These are phyloP conservation scores for Echites panduratus DNA, from an alignment of 257 asterid species.

Conservation along the genomic window DNA sequence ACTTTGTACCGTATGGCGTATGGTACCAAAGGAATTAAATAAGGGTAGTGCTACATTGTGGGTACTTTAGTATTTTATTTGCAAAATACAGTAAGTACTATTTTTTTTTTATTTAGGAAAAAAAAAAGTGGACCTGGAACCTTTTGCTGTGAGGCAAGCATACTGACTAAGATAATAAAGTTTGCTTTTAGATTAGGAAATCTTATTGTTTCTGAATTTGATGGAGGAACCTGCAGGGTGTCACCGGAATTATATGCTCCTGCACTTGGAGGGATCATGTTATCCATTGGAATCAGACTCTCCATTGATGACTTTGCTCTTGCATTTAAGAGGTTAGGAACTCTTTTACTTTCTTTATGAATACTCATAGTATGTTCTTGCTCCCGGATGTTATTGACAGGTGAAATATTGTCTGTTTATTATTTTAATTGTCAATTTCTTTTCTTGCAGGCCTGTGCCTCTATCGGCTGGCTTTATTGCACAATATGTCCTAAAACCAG, in stretches of 20 bases:
- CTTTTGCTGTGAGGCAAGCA: no score
- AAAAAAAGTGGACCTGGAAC: no score
- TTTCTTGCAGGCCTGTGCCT: conserved; percentile 69
- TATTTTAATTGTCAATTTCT: conserved; percentile 6
- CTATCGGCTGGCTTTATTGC: conserved; percentile 70
- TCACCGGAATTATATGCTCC: conserved; percentile 93
- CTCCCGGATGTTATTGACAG: neutral
- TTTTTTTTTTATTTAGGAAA: no score
- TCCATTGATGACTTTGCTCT: conserved; percentile 86
- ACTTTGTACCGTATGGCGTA: neutral
- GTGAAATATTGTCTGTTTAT: neutral
- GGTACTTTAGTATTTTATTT: conserved; percentile 19
- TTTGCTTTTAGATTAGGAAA: no score
- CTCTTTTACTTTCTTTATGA: conserved; percentile 11
- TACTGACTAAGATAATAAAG: no score
- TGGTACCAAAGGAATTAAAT: neutral
- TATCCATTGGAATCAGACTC: conserved; percentile 87
- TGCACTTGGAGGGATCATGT: conserved; percentile 98
- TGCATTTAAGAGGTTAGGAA: conserved; percentile 73
- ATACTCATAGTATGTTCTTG: no score
- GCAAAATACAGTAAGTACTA: conserved; percentile 15
- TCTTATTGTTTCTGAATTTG: conserved; percentile 41
- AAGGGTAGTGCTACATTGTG: neutral
- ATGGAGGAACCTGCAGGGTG: conserved; percentile 91
- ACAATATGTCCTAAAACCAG: conserved; percentile 78